Evolutionary conservation across 1,139 yeast genomes (phyloP).

Genomic region (Protomyces pachydermus): DNA sequence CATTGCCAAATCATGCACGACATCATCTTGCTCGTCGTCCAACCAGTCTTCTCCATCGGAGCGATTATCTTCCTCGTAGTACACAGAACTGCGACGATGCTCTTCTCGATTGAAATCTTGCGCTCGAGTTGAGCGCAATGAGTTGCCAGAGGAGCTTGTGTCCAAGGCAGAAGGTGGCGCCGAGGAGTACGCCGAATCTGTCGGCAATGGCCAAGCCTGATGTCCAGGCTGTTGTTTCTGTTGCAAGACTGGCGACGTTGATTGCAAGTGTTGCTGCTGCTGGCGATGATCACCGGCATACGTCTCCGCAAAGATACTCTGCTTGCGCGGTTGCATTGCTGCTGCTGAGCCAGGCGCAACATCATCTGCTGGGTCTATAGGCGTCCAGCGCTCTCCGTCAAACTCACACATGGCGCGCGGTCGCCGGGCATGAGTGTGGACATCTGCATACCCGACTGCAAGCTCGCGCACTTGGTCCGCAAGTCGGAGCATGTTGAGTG

Average conservation of each 20-base stretch:
- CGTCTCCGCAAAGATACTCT: constrained; percentile 1
- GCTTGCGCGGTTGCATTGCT: background rate
- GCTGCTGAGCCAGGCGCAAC: background rate
- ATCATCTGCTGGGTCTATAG: constrained; percentile 14
- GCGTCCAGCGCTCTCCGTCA: constrained; percentile 22
- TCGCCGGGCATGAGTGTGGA: constrained; percentile 5
- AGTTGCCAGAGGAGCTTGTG: background rate
- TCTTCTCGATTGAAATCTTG: background rate
- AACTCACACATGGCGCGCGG: constrained; percentile 23
- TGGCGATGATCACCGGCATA: background rate
- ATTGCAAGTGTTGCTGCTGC: background rate
- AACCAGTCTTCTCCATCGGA: background rate
- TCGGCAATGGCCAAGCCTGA: background rate
- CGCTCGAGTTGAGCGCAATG: background rate
- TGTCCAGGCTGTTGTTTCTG: background rate
- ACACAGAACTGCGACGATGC: constrained; percentile 18
- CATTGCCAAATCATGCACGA: constrained; percentile 11
- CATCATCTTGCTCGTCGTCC: constrained; percentile 9
- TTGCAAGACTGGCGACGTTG: background rate
- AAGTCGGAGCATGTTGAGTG: background rate
- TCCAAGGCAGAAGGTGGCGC: background rate
- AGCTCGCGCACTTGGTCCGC: constrained; percentile 20
- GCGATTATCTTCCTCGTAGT: background rate
- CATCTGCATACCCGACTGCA: constrained; percentile 19
- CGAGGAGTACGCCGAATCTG: background rate